Evolutionary conservation across 2,329 filamentous ascomycete species (phyloP).

Genomic region (Pseudopyricularia javanii): DNA sequence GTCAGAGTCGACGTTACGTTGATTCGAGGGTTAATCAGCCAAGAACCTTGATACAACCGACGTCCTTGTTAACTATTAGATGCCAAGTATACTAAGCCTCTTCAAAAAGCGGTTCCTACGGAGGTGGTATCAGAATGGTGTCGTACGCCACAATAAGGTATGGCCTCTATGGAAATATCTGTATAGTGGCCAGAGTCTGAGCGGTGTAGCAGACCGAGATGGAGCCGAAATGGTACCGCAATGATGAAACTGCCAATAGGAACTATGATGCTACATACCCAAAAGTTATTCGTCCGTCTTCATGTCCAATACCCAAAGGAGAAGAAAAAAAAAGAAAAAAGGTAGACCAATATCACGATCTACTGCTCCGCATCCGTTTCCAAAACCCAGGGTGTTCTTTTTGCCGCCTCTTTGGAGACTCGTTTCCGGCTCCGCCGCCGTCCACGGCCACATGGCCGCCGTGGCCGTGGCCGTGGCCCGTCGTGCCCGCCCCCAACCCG

Average conservation of each 20-base stretch:
- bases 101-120: no score
- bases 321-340: not conserved
- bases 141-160: no score
- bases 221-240: no score
- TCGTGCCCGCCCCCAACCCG: not conserved
- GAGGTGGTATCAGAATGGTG: no score
- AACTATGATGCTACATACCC: not conserved
- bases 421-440: not conserved
- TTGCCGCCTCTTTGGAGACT: not conserved
- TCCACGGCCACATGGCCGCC: not conserved
- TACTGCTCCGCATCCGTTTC: constrained; percentile 12
- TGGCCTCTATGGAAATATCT: no score
- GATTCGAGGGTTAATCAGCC: no score
- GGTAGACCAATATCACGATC: constrained; percentile 4
- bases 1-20: no score
- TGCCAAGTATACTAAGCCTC: no score
- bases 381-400: constrained; percentile 9
- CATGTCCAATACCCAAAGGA: not conserved
- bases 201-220: no score
- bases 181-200: no score
- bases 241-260: not conserved
- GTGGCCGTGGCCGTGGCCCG: not conserved
- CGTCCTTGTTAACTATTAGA: no score
- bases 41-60: no score
- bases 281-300: not conserved